phyloP scores from a whole-genome alignment of 352 stramenopile genomes.

The Bremia lactucae region DNA sequence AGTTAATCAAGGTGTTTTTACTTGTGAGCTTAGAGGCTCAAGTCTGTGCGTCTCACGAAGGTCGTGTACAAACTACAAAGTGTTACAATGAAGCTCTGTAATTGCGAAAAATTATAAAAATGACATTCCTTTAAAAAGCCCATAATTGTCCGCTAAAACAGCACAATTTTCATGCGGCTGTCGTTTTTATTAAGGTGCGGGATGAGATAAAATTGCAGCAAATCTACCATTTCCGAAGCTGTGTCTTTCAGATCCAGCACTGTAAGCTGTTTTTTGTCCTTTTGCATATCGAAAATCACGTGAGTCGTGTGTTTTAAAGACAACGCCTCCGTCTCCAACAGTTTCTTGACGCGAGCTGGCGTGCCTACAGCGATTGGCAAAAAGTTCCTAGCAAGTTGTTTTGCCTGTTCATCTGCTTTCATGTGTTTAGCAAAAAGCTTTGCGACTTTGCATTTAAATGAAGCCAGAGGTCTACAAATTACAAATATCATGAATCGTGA shows the following conservation, averaged over 20 bases:
- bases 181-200: conserved; percentile 35
- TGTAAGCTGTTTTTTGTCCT: conserved; percentile 81
- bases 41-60: too few relatives aligned
- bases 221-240: conserved; percentile 63
- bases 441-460: conserved; percentile 86
- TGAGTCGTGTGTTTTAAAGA: conserved; percentile 72
- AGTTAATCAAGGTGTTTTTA: too few relatives aligned
- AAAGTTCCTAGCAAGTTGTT: conserved; percentile 62
- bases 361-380: conserved; percentile 75
- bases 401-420: conserved; percentile 83
- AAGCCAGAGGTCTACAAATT: conserved; percentile 38
- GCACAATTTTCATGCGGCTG: conserved; percentile 53
- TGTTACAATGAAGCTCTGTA: too few relatives aligned
- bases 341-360: conserved; percentile 61
- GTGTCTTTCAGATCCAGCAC: conserved; percentile 81
- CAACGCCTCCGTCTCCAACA: conserved; percentile 64
- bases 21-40: too few relatives aligned
- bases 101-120: too few relatives aligned
- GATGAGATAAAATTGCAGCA: conserved; percentile 70
- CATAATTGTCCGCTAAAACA: too few relatives aligned
- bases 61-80: too few relatives aligned
- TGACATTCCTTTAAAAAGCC: too few relatives aligned
- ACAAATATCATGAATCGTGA: conserved; percentile 1
- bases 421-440: conserved; percentile 96
- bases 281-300: conserved; percentile 79